Conservation (phyloP, 2,329 filamentous ascomycete species). For the Cordyceps pruinosa region DNA sequence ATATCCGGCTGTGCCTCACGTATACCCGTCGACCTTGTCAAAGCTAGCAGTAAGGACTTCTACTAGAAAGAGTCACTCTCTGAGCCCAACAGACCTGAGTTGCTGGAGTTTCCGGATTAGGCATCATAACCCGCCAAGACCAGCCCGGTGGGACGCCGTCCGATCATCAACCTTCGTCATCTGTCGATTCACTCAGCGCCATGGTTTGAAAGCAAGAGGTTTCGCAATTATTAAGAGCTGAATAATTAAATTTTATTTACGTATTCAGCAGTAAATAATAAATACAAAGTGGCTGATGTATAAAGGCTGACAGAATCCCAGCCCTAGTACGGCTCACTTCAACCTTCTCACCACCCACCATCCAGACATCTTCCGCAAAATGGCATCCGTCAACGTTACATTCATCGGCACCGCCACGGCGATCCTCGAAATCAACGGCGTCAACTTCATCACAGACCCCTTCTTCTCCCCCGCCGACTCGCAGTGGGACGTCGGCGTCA, state of each 20-base stretch:
- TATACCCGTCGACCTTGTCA: too few species aligned
- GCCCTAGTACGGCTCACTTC: neutral
- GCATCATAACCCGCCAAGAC: neutral
- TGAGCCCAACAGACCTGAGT: neutral
- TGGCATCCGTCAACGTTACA: slow-evolving; percentile 29
- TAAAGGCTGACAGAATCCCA: neutral
- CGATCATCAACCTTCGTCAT: neutral
- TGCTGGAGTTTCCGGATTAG: neutral
- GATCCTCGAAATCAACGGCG: slow-evolving; percentile 35
- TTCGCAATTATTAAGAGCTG: neutral
- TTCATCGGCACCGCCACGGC: slow-evolving; percentile 43
- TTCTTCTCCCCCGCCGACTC: slow-evolving; percentile 36
- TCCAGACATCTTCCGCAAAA: neutral
- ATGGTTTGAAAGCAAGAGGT: neutral
- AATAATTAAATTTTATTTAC: neutral
- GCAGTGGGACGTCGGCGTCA: slow-evolving; percentile 23
- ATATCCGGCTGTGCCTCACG: too few species aligned
- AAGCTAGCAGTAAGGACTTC: too few species aligned
- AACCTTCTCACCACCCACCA: neutral
- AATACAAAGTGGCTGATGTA: too few species aligned
- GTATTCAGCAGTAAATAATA: too few species aligned
- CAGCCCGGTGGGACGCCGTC: neutral
- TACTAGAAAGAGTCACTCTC: too few species aligned
- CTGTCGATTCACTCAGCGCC: neutral
- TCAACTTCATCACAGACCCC: slow-evolving; percentile 39